These are phyloP conservation scores for Yamadazyma mexicana DNA, from an alignment of 1,139 yeast genomes.

Conservation along the genomic window DNA sequence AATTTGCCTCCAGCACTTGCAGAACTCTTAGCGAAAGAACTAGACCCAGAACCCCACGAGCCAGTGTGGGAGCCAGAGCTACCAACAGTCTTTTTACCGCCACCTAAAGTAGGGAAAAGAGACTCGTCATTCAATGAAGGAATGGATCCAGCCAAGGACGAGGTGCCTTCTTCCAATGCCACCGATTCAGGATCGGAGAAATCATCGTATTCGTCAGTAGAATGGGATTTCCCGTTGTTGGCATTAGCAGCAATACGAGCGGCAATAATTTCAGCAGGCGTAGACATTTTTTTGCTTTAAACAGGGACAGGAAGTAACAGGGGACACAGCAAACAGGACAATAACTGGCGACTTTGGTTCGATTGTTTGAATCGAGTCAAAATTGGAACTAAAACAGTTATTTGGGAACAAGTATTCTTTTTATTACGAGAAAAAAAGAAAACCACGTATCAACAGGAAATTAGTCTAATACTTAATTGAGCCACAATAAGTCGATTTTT, in stretches of 20 bases:
- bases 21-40: conserved; percentile 20
- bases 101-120: conserved; percentile 77
- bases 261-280: conserved; percentile 63
- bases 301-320: not conserved
- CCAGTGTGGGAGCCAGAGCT: conserved; percentile 11
- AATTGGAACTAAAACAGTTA: no score
- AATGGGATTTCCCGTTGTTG: conserved; percentile 12
- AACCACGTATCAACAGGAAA: no score
- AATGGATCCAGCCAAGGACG: conserved; percentile 21
- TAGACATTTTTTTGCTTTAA: conserved; percentile 52
- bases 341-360: no score
- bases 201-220: conserved; percentile 12
- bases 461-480: no score
- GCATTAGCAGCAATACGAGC: conserved; percentile 45
- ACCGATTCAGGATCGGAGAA: conserved; percentile 12
- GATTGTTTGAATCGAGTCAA: no score
- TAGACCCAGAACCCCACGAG: conserved; percentile 22
- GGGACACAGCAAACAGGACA: no score
- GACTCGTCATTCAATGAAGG: conserved; percentile 50
- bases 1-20: conserved; percentile 16
- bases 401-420: no score
- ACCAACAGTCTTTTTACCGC: conserved; percentile 23
- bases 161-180: conserved; percentile 13
- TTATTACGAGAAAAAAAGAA: no score
- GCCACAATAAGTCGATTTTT: no score